These are phyloP conservation scores for Calvatia gigantea DNA, from an alignment of 768 basidiomycete species.

Conservation along the genomic window DNA sequence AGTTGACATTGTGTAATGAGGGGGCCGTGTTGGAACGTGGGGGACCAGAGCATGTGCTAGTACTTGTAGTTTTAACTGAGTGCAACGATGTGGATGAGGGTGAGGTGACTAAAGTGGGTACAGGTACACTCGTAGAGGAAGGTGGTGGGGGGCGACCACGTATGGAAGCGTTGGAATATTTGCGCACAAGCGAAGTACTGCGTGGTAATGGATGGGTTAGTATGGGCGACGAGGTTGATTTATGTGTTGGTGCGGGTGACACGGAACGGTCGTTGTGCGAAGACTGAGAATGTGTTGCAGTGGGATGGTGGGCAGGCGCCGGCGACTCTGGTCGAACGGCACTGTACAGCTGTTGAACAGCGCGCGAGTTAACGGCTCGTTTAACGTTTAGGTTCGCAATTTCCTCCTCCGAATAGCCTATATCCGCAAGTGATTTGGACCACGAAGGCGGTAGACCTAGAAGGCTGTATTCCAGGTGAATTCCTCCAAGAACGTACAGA, in stretches of 20 bases:
- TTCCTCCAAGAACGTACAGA: constrained; percentile 1
- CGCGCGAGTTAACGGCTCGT: constrained; percentile 31
- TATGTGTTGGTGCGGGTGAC: constrained; percentile 9
- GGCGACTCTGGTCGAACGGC: constrained; percentile 34
- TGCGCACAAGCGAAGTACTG: constrained; percentile 31
- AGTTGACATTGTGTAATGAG: constrained; percentile 14
- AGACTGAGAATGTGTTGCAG: not conserved
- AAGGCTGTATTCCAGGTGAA: constrained; percentile 34
- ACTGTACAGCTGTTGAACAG: constrained; percentile 31
- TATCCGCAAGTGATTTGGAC: constrained; percentile 55
- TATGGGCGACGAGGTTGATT: constrained; percentile 7
- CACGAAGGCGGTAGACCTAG: constrained; percentile 72
- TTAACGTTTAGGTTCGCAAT: constrained; percentile 55
- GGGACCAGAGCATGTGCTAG: constrained; percentile 7
- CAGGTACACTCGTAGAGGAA: constrained; percentile 5
- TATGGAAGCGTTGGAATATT: constrained; percentile 28
- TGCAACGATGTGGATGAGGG: constrained; percentile 18
- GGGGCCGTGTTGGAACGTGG: constrained; percentile 11
- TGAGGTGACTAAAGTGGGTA: constrained; percentile 16
- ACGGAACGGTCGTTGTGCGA: not conserved
- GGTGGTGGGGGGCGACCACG: constrained; percentile 12
- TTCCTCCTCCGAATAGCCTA: constrained; percentile 68
- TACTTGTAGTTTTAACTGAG: constrained; percentile 16
- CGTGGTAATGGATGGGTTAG: constrained; percentile 30
- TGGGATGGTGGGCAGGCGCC: constrained; percentile 2